Evolutionary conservation across 2,329 filamentous ascomycete species (phyloP).

Genomic region (Phialophora verrucosa): DNA sequence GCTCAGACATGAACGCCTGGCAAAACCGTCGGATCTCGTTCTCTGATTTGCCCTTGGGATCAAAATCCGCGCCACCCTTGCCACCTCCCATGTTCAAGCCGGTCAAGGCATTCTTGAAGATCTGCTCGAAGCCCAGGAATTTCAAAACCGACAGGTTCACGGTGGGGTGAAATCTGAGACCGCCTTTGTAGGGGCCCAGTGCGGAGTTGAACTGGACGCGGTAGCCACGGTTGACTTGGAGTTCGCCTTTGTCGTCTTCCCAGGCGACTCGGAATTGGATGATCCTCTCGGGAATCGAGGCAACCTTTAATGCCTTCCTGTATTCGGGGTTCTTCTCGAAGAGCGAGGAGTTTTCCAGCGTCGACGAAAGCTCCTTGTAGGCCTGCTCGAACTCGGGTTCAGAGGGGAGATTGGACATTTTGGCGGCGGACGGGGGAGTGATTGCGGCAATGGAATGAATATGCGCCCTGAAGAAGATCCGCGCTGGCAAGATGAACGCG

Average conservation of each 20-base stretch:
- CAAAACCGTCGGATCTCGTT: slow-evolving; percentile 98
- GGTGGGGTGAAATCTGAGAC: slow-evolving; percentile 89
- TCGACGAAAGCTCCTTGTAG: slow-evolving; percentile 94
- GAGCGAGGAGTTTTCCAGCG: slow-evolving; percentile 89
- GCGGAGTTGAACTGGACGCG: slow-evolving; percentile 99
- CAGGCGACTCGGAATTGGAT: slow-evolving; percentile 97
- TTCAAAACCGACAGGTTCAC: slow-evolving; percentile 75
- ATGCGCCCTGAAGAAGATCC: neutral
- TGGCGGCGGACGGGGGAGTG: neutral
- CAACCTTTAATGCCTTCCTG: slow-evolving; percentile 84
- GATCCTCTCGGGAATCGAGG: slow-evolving; percentile 89
- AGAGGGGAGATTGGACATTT: slow-evolving; percentile 79
- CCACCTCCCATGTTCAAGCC: slow-evolving; percentile 95
- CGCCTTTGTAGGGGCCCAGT: slow-evolving; percentile 96
- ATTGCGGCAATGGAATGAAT: too few relatives aligned
- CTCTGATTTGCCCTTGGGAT: slow-evolving; percentile 98
- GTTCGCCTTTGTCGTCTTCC: slow-evolving; percentile 89
- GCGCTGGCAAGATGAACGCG: neutral
- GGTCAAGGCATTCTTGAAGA: slow-evolving; percentile 99
- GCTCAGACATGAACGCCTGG: slow-evolving; percentile 92
- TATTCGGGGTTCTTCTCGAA: slow-evolving; percentile 96
- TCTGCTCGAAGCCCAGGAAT: slow-evolving; percentile 98
- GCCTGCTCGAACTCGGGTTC: slow-evolving; percentile 99
- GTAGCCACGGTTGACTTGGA: slow-evolving; percentile 93
- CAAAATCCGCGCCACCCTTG: slow-evolving; percentile 97